Conservation (phyloP, 331 rosid genomes). For the Ulmus americana region DNA sequence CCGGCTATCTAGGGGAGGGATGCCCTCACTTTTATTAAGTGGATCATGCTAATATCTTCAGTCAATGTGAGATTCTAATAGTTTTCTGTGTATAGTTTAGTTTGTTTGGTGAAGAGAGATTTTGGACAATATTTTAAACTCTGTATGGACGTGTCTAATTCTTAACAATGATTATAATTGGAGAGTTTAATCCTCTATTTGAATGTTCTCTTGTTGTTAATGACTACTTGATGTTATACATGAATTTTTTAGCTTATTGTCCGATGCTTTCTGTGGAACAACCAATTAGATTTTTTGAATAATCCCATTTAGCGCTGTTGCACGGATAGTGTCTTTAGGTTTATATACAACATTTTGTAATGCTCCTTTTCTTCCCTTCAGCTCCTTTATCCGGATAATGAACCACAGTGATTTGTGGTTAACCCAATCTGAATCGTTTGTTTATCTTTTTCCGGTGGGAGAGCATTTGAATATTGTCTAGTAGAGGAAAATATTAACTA, state of each 20-base stretch:
- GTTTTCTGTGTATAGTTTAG: background rate
- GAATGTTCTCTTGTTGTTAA: background rate
- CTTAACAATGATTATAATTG: background rate
- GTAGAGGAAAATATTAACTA: background rate
- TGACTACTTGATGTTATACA: background rate
- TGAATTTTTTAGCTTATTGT: constrained; percentile 2
- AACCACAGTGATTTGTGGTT: background rate
- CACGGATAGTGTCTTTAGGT: background rate
- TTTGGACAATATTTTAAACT: background rate
- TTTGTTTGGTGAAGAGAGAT: background rate
- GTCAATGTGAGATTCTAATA: no score
- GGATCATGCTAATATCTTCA: no score
- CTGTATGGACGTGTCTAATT: background rate
- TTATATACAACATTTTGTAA: constrained; percentile 2
- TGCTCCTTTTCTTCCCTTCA: background rate
- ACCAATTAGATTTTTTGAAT: background rate
- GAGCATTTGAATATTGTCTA: background rate
- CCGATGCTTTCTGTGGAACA: background rate
- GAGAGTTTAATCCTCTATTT: background rate
- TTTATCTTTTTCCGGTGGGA: background rate
- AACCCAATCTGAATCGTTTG: background rate
- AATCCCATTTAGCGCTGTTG: background rate
- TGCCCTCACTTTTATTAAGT: no score
- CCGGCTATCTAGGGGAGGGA: no score
- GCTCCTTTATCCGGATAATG: background rate